Percentiles rank a stretch among this genome's conserved stretches.
These are phyloP conservation scores for Epichloe hybrida DNA, from an alignment of 2,329 filamentous ascomycete genomes.

Conservation along the genomic window DNA sequence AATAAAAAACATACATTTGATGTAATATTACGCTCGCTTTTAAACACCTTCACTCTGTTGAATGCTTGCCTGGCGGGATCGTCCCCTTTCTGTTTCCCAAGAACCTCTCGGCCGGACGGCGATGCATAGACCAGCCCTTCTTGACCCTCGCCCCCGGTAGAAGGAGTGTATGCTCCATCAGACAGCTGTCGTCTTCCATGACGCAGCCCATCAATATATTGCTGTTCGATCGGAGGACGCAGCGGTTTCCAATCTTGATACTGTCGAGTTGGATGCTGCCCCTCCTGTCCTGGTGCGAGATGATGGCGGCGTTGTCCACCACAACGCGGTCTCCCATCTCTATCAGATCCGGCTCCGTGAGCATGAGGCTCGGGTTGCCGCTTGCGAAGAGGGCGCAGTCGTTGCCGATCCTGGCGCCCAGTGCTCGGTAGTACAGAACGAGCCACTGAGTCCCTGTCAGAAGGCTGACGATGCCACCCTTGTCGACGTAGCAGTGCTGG, in stretches of 20 bases:
- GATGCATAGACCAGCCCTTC: constrained; percentile 35
- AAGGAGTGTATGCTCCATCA: constrained; percentile 44
- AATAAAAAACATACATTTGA: no score
- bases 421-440: constrained; percentile 36
- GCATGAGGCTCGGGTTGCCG: constrained; percentile 35
- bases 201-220: constrained; percentile 36
- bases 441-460: constrained; percentile 39
- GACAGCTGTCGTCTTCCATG: constrained; percentile 32
- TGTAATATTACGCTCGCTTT: neutral
- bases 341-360: constrained; percentile 44
- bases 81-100: constrained; percentile 1
- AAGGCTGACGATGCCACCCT: constrained; percentile 34
- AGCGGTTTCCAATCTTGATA: constrained; percentile 36
- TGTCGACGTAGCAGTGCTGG: constrained; percentile 33
- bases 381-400: constrained; percentile 43
- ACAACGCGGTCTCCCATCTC: constrained; percentile 37
- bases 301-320: constrained; percentile 41
- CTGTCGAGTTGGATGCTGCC: constrained; percentile 42
- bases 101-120: constrained; percentile 30
- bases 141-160: constrained; percentile 42
- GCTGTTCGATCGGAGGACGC: constrained; percentile 37
- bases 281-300: constrained; percentile 41
- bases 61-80: neutral
- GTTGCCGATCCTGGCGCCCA: constrained; percentile 39
- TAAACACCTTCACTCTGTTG: neutral